These are phyloP conservation scores for Grifola frondosa DNA, from an alignment of 1,284 basidiomycete genomes.

Conservation along the genomic window DNA sequence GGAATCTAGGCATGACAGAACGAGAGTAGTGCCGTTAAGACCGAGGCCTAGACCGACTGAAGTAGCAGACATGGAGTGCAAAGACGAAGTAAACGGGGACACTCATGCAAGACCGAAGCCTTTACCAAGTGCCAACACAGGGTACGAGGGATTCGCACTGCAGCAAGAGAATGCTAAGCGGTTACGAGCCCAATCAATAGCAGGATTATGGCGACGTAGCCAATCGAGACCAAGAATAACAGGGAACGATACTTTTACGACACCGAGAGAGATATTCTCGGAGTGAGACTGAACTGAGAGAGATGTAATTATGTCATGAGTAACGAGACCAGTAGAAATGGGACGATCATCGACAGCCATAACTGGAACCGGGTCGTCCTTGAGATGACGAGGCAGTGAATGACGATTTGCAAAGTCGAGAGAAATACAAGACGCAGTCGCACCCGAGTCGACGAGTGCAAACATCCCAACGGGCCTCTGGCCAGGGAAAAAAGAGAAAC, in stretches of 20 bases:
- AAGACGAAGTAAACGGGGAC: conserved; percentile 5
- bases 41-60: conserved; percentile 13
- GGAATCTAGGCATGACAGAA: not conserved
- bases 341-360: conserved; percentile 36
- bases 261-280: conserved; percentile 13
- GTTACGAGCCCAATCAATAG: conserved; percentile 19
- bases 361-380: conserved; percentile 32
- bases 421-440: conserved; percentile 36
- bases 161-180: conserved; percentile 29
- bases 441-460: conserved; percentile 38
- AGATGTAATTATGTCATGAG: conserved; percentile 33
- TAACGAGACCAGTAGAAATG: conserved; percentile 36
- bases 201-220: conserved; percentile 25
- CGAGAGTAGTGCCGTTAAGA: conserved; percentile 11
- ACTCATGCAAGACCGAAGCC: conserved; percentile 13
- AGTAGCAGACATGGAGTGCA: conserved; percentile 1
- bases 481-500: conserved; percentile 33
- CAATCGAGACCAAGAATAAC: conserved; percentile 23
- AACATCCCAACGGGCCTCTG: conserved; percentile 26
- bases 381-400: conserved; percentile 26
- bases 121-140: conserved; percentile 33
- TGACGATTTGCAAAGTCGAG: conserved; percentile 32
- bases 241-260: conserved; percentile 24
- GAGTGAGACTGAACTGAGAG: conserved; percentile 27
- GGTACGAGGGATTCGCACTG: conserved; percentile 1